These are phyloP conservation scores for Tulasnella sp. DNA, from an alignment of 768 basidiomycete genomes.

Conservation along the genomic window DNA sequence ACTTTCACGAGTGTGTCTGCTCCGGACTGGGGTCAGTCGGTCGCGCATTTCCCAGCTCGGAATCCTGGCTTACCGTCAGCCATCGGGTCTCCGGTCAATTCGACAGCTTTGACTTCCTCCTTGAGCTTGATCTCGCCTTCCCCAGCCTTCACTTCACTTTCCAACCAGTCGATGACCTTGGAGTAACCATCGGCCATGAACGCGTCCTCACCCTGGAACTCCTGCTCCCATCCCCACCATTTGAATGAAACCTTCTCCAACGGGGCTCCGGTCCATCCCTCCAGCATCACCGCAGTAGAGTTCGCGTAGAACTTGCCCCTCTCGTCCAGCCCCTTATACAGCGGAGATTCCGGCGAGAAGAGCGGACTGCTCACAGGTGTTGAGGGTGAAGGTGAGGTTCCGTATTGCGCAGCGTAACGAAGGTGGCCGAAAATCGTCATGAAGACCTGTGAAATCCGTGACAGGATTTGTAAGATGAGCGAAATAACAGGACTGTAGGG, in stretches of 20 bases:
- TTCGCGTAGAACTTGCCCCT: not conserved
- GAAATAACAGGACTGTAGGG: not conserved
- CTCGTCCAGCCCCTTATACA: not conserved
- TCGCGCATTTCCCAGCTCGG: not conserved
- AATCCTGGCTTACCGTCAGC: not conserved
- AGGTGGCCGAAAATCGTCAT: not conserved
- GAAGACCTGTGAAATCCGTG: not conserved
- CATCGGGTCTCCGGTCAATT: not conserved
- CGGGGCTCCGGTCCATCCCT: conserved; percentile 13
- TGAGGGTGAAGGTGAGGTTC: not conserved
- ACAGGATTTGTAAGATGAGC: not conserved
- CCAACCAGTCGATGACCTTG: conserved; percentile 13
- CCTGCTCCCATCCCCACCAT: conserved; percentile 16
- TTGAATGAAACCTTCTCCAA: conserved; percentile 12
- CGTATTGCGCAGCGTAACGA: not conserved
- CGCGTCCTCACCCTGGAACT: conserved; percentile 12
- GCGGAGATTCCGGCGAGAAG: conserved; percentile 5
- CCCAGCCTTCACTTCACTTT: not conserved
- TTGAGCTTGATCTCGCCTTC: not conserved
- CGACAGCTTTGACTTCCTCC: conserved; percentile 10
- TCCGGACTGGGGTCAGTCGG: not conserved
- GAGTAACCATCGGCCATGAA: conserved; percentile 11
- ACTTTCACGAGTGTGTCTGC: conserved; percentile 3
- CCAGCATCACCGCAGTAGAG: not conserved
- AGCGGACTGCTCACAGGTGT: not conserved